Evolutionary conservation across 2,329 filamentous ascomycete genomes (phyloP), one percentile per base, ranked within the genome.

Genomic region (Beauveria australis): DNA sequence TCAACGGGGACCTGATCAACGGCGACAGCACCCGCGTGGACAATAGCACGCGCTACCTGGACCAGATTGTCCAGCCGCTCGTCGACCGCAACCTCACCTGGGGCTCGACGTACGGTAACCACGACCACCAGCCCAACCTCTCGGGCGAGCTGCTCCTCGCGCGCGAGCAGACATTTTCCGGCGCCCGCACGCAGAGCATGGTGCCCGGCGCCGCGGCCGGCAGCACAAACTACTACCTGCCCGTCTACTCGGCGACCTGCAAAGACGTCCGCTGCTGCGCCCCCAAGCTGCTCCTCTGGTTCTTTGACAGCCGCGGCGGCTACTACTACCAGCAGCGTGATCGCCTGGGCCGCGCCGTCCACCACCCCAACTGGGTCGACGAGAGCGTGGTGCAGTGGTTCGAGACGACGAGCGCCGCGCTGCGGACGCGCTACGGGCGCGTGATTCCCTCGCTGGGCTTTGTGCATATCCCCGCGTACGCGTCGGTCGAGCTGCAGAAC

Each of bases 21-120:
- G 87, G 88, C 43, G 87, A 90, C 62, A 83, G 85, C 61, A 79
- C 79, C 0, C 81, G 75, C 62, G 61, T 76, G 3, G 72, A 79
- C 4, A 88, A 88, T 65, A 70, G 69, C 59, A 84, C 82, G 0
- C 65, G 71, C 8, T 86, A 87, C 60, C 61, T 89, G 2, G 83
- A 89, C 64, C 71, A 79, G 64, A 79, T 88, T 14, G 82, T 88
- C 1, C 71, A 67, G 1, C 86, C 85, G 0, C 72, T 91, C 0
- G 74, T 87, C 0, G 64, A 79, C 3, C 78, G 80, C n/a, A 75
- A 76, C 9, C 68, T 88, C 0, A 76, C 78, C 0, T 91, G 86
- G 82, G 86, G 86, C 2, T 85, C 83, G 1, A 86, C 86, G 0
- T 90, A 90, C 63, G 88, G 88, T 1, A 90, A 90, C 61, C 88